A percentile compares a stretch with the other conserved stretches of the same genome.
These are phyloP conservation scores for Lactarius psammicola DNA, from an alignment of 768 basidiomycete genomes.

Conservation along the genomic window DNA sequence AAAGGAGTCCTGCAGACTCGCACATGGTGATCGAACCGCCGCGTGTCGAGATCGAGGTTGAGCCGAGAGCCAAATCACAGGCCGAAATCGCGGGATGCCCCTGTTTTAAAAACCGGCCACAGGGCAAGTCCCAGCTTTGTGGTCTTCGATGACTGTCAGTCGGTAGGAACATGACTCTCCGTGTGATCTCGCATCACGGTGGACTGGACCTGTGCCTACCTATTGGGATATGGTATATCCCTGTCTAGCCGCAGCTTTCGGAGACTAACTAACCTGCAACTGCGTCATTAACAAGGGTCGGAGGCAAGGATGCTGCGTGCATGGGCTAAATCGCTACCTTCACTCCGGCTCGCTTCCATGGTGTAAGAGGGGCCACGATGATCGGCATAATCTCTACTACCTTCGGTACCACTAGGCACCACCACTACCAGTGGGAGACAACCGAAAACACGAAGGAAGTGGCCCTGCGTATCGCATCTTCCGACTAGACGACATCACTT, in stretches of 20 bases:
- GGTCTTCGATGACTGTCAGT: neutral
- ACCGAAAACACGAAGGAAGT: neutral
- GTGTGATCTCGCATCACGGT: neutral
- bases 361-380: neutral
- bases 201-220: neutral
- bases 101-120: neutral
- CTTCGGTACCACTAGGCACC: neutral
- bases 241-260: neutral
- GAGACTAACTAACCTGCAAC: neutral
- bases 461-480: neutral
- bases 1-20: neutral
- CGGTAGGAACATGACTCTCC: neutral
- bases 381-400: neutral
- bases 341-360: neutral
- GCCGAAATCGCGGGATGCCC: neutral
- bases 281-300: neutral
- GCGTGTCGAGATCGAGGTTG: conserved; percentile 4
- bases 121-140: neutral
- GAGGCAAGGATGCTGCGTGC: neutral
- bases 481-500: neutral
- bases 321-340: neutral
- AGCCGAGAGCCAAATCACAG: neutral
- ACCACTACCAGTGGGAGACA: neutral
- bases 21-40: conserved; percentile 10
- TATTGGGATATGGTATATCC: neutral